These are phyloP conservation scores for Cornus controversa DNA, from an alignment of 148 eudicot species.

Conservation along the genomic window DNA sequence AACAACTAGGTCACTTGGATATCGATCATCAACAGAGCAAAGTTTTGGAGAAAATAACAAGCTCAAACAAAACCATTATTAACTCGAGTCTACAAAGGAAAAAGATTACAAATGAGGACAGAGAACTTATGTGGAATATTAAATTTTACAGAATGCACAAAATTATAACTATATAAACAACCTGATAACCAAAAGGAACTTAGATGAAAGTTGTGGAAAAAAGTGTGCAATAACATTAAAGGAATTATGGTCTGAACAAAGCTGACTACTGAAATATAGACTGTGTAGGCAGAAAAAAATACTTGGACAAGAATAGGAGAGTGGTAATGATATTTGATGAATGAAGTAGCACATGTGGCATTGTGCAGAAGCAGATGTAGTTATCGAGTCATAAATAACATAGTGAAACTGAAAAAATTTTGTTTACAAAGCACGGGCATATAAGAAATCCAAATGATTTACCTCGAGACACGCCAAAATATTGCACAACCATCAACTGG, in stretches of 20 bases:
- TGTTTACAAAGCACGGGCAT: neutral
- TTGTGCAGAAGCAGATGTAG: too few relatives aligned
- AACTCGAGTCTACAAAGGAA: neutral
- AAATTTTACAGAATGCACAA: neutral
- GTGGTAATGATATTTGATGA: too few relatives aligned
- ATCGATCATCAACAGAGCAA: neutral
- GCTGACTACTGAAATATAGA: too few relatives aligned
- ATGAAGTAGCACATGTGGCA: too few relatives aligned
- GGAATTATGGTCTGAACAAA: neutral
- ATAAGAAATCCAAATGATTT: slow-evolving; percentile 11
- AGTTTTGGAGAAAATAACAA: neutral
- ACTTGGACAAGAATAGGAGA: too few relatives aligned
- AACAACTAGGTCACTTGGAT: neutral
- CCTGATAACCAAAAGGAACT: neutral
- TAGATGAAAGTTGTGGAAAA: neutral
- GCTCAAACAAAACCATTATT: neutral
- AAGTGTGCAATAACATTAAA: neutral
- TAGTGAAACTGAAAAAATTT: too few relatives aligned
- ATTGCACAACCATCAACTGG: slow-evolving; percentile 98
- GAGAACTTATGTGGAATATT: neutral
- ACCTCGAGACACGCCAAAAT: slow-evolving; percentile 90
- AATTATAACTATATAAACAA: neutral
- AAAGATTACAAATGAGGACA: neutral
- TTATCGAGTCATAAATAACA: too few relatives aligned
- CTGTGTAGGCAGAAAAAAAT: too few relatives aligned